A percentile compares a stretch with the other conserved stretches of the same genome.
Evolutionary conservation across 2,329 filamentous ascomycete genomes (phyloP).

Genomic region (Triangularia verruculosa): DNA sequence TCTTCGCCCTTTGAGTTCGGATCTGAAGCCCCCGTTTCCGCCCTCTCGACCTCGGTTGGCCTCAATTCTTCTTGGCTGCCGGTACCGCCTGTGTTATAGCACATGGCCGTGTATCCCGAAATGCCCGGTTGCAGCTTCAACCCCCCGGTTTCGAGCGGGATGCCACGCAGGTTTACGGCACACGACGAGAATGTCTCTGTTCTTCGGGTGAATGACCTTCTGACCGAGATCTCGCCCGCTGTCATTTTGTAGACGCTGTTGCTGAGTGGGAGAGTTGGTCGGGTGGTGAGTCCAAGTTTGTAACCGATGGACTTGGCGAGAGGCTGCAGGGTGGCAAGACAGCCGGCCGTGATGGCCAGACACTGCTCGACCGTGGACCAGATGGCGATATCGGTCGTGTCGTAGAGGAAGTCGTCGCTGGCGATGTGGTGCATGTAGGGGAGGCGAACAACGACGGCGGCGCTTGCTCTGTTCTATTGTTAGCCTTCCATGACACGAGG

Average conservation of each 20-base stretch:
- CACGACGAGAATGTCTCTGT: constrained; percentile 3
- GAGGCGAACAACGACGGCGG: constrained; percentile 42
- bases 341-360: constrained; percentile 48
- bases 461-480: constrained; percentile 39
- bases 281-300: constrained; percentile 29
- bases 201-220: constrained; percentile 10
- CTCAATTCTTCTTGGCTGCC: constrained; percentile 5
- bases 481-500: too few relatives aligned
- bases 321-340: constrained; percentile 46
- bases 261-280: constrained; percentile 2
- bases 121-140: constrained; percentile 1
- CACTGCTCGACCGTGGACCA: constrained; percentile 49
- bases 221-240: constrained; percentile 15
- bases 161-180: not conserved
- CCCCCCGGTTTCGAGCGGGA: not conserved
- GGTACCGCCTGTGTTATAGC: not conserved
- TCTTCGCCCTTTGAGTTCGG: not conserved
- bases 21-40: not conserved
- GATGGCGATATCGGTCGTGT: constrained; percentile 44
- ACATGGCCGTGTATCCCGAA: not conserved
- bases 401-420: constrained; percentile 42
- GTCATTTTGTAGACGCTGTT: not conserved
- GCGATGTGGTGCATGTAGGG: constrained; percentile 29
- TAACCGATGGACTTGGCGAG: constrained; percentile 37
- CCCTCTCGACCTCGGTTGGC: not conserved